phyloP scores from a whole-genome alignment of 345 rosid species.

The Nasturtium officinale region DNA sequence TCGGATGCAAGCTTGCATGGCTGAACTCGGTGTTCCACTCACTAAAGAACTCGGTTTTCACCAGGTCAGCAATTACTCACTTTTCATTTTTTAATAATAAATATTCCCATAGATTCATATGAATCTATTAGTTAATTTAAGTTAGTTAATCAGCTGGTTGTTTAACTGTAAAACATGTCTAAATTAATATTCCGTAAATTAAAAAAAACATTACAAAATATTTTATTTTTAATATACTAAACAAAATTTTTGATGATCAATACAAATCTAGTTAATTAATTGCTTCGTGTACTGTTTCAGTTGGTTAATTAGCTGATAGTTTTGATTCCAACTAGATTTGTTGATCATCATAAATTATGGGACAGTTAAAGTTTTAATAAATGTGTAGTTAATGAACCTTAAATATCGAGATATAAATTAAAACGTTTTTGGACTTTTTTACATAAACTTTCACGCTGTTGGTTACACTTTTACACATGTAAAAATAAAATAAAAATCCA shows the following conservation, averaged over 20 bases:
- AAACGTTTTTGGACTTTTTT: neutral
- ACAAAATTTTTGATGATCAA: neutral
- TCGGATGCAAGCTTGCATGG: constrained; percentile 99
- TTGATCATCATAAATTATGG: constrained; percentile 11
- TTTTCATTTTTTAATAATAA: neutral
- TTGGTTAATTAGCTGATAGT: neutral
- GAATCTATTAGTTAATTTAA: neutral
- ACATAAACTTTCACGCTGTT: neutral
- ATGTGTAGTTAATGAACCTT: constrained; percentile 30
- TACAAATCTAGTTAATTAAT: constrained; percentile 14
- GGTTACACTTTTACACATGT: neutral
- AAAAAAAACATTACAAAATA: too few species aligned
- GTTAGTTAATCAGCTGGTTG: neutral
- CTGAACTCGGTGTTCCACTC: constrained; percentile 99
- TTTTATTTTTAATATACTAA: too few species aligned
- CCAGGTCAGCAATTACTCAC: constrained; percentile 62
- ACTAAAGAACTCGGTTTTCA: constrained; percentile 95
- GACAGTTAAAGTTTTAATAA: neutral
- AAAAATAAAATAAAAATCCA: neutral
- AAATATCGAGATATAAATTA: constrained; percentile 14
- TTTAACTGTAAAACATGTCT: constrained; percentile 3
- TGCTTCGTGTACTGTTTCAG: neutral
- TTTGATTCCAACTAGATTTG: constrained; percentile 18
- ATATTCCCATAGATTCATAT: constrained; percentile 19
- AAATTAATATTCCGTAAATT: neutral